These are phyloP conservation scores for Xylaria curta DNA, from an alignment of 495 filamentous ascomycete genomes.

Conservation along the genomic window DNA sequence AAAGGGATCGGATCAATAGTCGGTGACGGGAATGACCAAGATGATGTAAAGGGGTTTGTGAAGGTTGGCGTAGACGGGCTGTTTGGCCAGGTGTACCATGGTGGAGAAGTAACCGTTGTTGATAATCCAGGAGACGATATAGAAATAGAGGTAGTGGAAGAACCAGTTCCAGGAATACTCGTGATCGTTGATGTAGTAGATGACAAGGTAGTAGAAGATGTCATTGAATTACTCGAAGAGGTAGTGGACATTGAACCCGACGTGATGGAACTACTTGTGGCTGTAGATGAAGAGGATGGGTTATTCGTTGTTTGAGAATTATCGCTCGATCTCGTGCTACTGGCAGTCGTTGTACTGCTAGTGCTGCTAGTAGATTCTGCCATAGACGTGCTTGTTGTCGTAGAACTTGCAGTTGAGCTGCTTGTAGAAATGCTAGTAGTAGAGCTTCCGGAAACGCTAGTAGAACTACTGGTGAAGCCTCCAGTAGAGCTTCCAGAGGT, in stretches of 20 bases:
- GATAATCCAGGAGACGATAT: neutral
- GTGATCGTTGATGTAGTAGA: neutral
- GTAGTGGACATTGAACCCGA: neutral
- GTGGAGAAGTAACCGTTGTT: neutral
- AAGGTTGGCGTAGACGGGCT: neutral
- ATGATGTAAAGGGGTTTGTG: no score
- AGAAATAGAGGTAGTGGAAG: neutral
- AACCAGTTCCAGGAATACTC: neutral
- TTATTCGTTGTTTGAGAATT: neutral
- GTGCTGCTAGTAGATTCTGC: neutral
- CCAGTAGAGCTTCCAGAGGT: neutral
- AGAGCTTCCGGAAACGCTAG: no score
- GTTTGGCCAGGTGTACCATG: neutral
- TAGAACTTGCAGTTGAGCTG: neutral
- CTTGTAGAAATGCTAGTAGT: neutral
- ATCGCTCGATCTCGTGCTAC: neutral
- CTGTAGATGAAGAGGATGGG: neutral
- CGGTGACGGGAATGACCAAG: neutral
- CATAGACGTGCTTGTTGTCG: neutral
- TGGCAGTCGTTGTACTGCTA: neutral
- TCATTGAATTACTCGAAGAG: neutral
- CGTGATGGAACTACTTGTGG: neutral
- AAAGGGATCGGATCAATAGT: no score
- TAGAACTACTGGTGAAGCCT: no score
- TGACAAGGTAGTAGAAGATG: neutral